phyloP scores from a whole-genome alignment of 2,329 filamentous ascomycete species.

The Didymella segeticola region DNA sequence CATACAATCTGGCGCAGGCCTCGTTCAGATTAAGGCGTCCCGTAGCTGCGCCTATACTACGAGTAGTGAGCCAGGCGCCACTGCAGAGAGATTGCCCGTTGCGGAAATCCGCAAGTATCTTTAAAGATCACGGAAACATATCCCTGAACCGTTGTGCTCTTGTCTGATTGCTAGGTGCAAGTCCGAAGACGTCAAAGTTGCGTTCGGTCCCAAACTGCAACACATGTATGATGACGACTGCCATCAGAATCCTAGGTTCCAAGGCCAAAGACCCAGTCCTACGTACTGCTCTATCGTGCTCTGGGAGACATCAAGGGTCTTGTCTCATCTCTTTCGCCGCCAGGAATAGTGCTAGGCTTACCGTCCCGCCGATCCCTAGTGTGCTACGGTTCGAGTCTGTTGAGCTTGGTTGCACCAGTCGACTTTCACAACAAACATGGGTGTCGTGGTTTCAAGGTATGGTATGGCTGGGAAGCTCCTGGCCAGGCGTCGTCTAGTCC shows the following conservation, averaged over 20 bases:
- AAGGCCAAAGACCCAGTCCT: not conserved
- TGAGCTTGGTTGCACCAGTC: not conserved
- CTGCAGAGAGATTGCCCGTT: slow-evolving; percentile 1
- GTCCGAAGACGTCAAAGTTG: slow-evolving; percentile 3
- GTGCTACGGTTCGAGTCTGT: not conserved
- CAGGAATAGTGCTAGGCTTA: slow-evolving; percentile 14
- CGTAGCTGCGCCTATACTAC: slow-evolving; percentile 28
- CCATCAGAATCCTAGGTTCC: not conserved
- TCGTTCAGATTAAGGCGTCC: slow-evolving; percentile 13
- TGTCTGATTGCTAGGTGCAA: not conserved
- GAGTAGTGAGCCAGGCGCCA: slow-evolving; percentile 10
- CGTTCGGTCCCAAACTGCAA: slow-evolving; percentile 1
- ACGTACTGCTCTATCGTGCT: not conserved
- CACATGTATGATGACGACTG: not conserved
- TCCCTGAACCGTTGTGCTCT: not conserved
- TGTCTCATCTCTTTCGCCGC: slow-evolving; percentile 6
- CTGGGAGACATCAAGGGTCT: not conserved
- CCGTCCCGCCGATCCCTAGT: slow-evolving; percentile 7
- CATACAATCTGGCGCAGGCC: slow-evolving; percentile 27
- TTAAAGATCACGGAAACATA: not conserved
- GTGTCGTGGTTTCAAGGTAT: not conserved
- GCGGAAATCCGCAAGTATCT: not conserved
- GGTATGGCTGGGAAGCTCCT: not conserved
- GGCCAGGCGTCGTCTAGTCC: not conserved
- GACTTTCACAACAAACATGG: not conserved